phyloP scores from a whole-genome alignment of 345 rosid genomes.

The Arabidopsis suecica region DNA sequence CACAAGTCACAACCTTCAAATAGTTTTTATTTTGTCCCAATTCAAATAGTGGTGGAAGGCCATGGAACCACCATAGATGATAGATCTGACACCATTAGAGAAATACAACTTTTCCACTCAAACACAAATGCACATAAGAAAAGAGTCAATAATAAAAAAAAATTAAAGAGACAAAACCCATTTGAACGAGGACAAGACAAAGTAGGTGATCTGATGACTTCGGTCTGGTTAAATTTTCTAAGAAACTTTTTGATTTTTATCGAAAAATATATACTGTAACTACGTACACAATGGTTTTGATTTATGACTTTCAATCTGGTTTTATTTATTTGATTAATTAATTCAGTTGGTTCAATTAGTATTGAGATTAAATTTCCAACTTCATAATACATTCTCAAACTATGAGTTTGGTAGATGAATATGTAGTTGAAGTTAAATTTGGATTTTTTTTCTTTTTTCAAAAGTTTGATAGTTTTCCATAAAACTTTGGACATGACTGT shows the following conservation, averaged over 20 bases:
- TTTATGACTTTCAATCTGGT: too few relatives aligned
- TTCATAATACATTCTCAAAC: too few relatives aligned
- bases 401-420: too few relatives aligned
- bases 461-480: too few relatives aligned
- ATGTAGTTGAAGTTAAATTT: not conserved
- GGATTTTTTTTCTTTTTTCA: too few relatives aligned
- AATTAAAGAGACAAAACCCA: not conserved
- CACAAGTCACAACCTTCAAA: slow-evolving; percentile 17
- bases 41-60: not conserved
- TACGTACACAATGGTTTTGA: too few relatives aligned
- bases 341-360: too few relatives aligned
- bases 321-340: too few relatives aligned
- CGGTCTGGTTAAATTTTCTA: not conserved
- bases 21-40: slow-evolving; percentile 2
- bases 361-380: too few relatives aligned
- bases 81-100: not conserved
- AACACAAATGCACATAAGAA: not conserved
- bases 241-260: too few relatives aligned
- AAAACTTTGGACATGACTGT: too few relatives aligned
- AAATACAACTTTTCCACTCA: not conserved
- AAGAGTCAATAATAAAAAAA: not conserved
- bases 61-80: slow-evolving; percentile 12
- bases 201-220: not conserved
- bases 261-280: too few relatives aligned
- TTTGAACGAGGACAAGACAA: not conserved